Percentiles rank a stretch among this genome's conserved stretches.
Evolutionary conservation across 2,329 filamentous ascomycete species (phyloP).

Genomic region (Ophiostoma ips): DNA sequence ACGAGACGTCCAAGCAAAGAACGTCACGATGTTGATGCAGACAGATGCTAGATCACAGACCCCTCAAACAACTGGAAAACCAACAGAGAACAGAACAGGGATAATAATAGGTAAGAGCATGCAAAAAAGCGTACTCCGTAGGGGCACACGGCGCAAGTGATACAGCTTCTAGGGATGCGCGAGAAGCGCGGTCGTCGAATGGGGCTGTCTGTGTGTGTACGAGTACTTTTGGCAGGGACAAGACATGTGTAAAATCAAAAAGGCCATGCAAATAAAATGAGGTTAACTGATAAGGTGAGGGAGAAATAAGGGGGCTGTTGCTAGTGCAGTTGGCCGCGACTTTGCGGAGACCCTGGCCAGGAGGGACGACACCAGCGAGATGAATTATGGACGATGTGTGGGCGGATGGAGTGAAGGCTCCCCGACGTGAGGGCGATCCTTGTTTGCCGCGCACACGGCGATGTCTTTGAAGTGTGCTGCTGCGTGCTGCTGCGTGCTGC

Average conservation of each 20-base stretch:
- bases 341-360: conserved; percentile 2
- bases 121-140: background rate
- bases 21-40: background rate
- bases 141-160: background rate
- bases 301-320: background rate
- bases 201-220: background rate
- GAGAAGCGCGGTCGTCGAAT: conserved; percentile 11
- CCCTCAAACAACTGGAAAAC: background rate
- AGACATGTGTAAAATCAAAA: background rate
- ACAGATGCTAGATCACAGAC: background rate
- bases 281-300: conserved; percentile 8
- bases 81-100: background rate
- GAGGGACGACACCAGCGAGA: background rate
- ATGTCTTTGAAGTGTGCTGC: no score
- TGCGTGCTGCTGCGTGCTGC: no score
- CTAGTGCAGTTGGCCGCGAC: conserved; percentile 5
- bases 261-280: conserved; percentile 3
- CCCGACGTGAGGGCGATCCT: background rate
- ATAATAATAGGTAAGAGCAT: background rate
- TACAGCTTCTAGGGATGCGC: conserved; percentile 9
- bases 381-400: background rate
- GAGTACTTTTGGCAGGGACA: background rate
- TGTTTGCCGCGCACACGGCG: no score
- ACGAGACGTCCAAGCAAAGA: no score
- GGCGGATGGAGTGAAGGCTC: background rate